Base-by-base conservation (phyloP, 768 basidiomycete species). In the Hypholoma sublateritium region DNA sequence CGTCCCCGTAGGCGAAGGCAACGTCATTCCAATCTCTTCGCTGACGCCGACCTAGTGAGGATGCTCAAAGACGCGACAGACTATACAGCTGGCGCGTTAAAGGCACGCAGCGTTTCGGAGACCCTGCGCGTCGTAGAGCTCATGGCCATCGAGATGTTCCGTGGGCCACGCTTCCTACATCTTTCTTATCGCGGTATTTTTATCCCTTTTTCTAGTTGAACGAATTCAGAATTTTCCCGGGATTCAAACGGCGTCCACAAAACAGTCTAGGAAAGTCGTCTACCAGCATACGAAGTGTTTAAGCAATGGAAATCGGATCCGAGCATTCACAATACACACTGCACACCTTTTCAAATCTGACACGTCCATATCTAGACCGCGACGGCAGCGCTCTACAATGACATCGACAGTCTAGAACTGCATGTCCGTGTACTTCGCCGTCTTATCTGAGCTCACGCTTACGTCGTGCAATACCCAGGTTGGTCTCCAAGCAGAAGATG, bases 351-450 rank as follows among this genome's bases (percentile, higher is more conserved):
- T 32, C 48, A 42, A 25, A 25, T 34, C 24, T 54, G 9, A 22
- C 37, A 28, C 19, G 22, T 34, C 35, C 36, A 59, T 16, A 35
- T 60, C 22, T 55, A 89, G 87, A 77, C 65, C 13, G 81, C 86
- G 1, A 91, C 92, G 0, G 76, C 80, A 47, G 72, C 79, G 7
- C 77, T 92, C 14, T 91, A 92, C 64, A 78, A 77, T 44, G 78
- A 89, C 59, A 87, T 92, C 55, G 83, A 93, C 62, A 87, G 89
- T 66, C 80, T 93, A 34, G 92, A 93, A 66, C 81, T 94, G 11
- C 81, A 93, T 64, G 89, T 85, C 57, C 45, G 82, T 68, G 16
- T 12, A 58, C 41, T 16, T 8, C 45, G 35, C 19, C 47, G n/a
- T 22, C n/a, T 12, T 19, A 39, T 22, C 44, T 8, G 22, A 13